Evolutionary conservation across 345 rosid species (phyloP).

Genomic region (Acer saccharum): DNA sequence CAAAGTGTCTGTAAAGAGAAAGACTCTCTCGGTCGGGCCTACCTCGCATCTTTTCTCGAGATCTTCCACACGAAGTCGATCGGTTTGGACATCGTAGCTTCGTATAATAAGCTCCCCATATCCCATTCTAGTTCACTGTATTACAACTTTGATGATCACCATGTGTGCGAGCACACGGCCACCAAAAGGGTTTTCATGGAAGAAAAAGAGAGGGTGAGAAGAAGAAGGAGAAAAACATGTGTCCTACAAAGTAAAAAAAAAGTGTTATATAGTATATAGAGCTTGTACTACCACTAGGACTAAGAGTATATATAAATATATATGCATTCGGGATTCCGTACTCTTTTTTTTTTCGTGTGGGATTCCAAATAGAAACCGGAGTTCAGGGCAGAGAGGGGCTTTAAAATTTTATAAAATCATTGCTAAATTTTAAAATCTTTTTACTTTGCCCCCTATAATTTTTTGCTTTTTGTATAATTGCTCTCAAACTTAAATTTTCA

Average conservation of each 20-base stretch:
- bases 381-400: too few relatives aligned
- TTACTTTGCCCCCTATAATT: too few relatives aligned
- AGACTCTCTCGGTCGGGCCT: constrained; percentile 54
- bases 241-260: not conserved
- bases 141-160: constrained; percentile 1
- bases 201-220: not conserved
- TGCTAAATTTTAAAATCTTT: too few relatives aligned
- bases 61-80: constrained; percentile 51
- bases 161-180: not conserved
- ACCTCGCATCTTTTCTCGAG: constrained; percentile 76
- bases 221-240: not conserved
- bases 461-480: too few relatives aligned
- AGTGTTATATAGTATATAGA: not conserved
- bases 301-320: too few relatives aligned
- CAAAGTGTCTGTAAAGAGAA: constrained; percentile 67
- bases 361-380: too few relatives aligned
- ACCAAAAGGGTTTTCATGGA: not conserved
- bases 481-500: too few relatives aligned
- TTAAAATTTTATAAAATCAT: too few relatives aligned
- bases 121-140: constrained; percentile 21
- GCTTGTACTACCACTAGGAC: not conserved
- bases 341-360: too few relatives aligned
- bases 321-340: too few relatives aligned
- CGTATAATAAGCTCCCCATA: constrained; percentile 40
- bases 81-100: constrained; percentile 55